These are phyloP conservation scores for Goffeauzyma gilvescens DNA, from an alignment of 768 basidiomycete species.

Conservation along the genomic window DNA sequence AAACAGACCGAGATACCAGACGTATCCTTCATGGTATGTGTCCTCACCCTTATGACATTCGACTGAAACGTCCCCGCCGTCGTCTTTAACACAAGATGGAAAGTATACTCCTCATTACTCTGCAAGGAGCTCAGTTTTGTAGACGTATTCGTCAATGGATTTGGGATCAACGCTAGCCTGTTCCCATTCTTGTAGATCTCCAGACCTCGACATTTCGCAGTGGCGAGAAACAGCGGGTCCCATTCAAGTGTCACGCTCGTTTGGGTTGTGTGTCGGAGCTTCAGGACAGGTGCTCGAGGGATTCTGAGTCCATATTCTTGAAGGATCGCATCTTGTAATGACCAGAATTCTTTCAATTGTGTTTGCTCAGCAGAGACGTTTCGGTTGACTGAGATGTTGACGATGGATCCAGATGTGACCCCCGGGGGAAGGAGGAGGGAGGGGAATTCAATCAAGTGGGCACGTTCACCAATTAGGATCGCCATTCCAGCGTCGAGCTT, in stretches of 20 bases:
- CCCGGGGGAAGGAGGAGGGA: constrained; percentile 85
- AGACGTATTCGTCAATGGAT: constrained; percentile 62
- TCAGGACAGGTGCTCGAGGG: constrained; percentile 55
- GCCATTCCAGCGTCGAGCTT: constrained; percentile 95
- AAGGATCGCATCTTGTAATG: constrained; percentile 62
- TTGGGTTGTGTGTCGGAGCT: constrained; percentile 87
- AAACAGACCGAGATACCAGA: constrained; percentile 90
- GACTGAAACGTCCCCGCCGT: constrained; percentile 79
- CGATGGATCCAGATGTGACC: constrained; percentile 79
- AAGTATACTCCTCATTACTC: constrained; percentile 53
- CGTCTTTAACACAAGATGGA: constrained; percentile 76
- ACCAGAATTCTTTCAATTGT: constrained; percentile 64
- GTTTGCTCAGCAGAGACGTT: constrained; percentile 67
- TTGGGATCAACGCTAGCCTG: constrained; percentile 68
- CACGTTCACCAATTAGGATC: constrained; percentile 83
- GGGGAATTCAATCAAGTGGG: constrained; percentile 94
- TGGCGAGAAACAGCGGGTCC: constrained; percentile 67
- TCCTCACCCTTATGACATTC: constrained; percentile 60
- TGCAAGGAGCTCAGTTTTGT: constrained; percentile 54
- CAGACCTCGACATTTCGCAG: constrained; percentile 64
- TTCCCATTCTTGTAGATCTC: constrained; percentile 86
- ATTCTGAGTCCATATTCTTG: constrained; percentile 48
- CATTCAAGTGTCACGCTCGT: constrained; percentile 94
- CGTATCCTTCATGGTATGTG: constrained; percentile 83
- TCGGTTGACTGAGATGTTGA: constrained; percentile 85